Evolutionary conservation across 305 asterid genomes (phyloP), one percentile per base, ranked within the genome.

Genomic region (Fraxinus sp.): DNA sequence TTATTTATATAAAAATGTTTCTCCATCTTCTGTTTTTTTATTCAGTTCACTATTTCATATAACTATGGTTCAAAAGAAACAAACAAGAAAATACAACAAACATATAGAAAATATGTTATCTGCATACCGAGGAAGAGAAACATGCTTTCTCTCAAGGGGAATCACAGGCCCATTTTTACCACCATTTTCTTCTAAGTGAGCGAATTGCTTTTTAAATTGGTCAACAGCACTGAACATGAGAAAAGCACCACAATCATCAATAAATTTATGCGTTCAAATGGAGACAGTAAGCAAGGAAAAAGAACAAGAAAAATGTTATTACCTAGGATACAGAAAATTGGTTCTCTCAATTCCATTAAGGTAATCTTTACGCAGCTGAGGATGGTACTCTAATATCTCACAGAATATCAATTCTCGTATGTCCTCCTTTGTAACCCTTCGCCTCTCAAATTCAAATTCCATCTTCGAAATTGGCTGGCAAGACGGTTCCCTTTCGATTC

Each of bases 381-480:
- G 98, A 89, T 94, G 97, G 84, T 94, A 93, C 83, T 94, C 98
- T 16, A 94, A 88, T 82, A 92, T 89, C 88, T 94, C 98, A 16
- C 94, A 88, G 86, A 92, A 93, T 85, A 93, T 93, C 80, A 93
- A 74, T 85, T 94, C 97, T 55, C 97, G 87, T 16, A 94, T 79
- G 71, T 92, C 97, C 77, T 94, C 98, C 88, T 93, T 93, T 22
- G 94, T 92, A 59, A 90, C 94, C 86, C 93, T 91, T 84, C 96
- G 91, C 87, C 97, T 89, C 91, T 94, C 97, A 86, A 92, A 94
- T 81, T 94, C 97, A 77, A 94, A 94, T 87, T 94, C 97, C 92
- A 94, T 79, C 88, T 93, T 94, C 2, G 97, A 89, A 78, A 93
- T 92, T 36, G 94, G 91, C 78, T 85, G 94, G 83, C 97, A 88